phyloP scores from a whole-genome alignment of 257 asterid genomes.

The Solanum raphanifolium region DNA sequence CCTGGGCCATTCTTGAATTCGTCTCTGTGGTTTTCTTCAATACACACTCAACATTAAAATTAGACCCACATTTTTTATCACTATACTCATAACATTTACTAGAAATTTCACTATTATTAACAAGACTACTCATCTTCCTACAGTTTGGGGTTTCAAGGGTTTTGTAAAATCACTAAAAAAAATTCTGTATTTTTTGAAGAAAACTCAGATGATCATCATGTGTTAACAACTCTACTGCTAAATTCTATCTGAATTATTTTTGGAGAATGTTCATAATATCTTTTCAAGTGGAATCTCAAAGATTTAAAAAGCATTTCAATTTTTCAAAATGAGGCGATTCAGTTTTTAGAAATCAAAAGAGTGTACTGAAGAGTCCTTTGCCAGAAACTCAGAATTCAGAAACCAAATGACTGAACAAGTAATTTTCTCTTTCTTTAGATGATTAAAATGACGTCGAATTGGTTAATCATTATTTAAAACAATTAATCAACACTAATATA shows the following conservation, averaged over 20 bases:
- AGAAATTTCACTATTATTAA: not conserved
- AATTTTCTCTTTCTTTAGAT: not conserved
- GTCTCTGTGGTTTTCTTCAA: conserved; percentile 7
- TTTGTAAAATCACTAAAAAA: not conserved
- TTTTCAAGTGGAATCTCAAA: not conserved
- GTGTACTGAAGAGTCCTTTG: not conserved
- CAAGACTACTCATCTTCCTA: not conserved
- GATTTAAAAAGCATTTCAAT: not conserved
- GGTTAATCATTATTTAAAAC: not conserved
- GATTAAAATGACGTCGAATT: not conserved
- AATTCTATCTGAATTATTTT: not conserved
- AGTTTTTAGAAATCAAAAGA: not conserved
- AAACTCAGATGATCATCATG: not conserved
- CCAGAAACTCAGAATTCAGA: not conserved
- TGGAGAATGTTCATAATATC: not conserved
- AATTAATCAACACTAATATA: not conserved
- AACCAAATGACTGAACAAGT: not conserved
- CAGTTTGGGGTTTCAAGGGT: not conserved
- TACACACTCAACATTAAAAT: not conserved
- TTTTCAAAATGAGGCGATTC: not conserved
- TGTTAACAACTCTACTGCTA: not conserved
- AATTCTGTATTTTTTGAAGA: not conserved
- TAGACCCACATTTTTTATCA: not conserved
- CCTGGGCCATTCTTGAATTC: conserved; percentile 5
- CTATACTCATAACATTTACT: not conserved